These are phyloP conservation scores for Mitragyna speciosa DNA, from an alignment of 257 asterid species.

Conservation along the genomic window DNA sequence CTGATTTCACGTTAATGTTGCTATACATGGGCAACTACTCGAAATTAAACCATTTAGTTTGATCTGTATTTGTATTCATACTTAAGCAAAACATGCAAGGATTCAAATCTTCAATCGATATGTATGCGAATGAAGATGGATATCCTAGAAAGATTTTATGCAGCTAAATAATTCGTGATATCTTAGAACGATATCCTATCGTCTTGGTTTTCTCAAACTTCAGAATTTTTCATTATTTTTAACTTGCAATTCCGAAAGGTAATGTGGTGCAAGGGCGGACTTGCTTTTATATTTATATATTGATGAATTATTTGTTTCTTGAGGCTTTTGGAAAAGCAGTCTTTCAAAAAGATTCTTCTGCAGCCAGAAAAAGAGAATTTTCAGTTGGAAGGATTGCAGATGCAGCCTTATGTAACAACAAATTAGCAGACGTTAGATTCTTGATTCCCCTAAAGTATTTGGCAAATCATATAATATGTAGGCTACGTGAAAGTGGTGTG, in stretches of 20 bases:
- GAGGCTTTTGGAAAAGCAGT: conserved; percentile 18
- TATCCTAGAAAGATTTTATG: background rate
- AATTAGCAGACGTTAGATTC: background rate
- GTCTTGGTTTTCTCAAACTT: background rate
- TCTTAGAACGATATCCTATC: background rate
- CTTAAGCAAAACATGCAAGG: too few species aligned
- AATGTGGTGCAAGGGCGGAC: too few species aligned
- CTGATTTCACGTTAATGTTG: background rate
- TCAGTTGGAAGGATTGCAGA: conserved; percentile 34
- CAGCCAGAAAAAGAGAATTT: conserved; percentile 30
- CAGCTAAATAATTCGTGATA: background rate
- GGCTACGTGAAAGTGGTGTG: too few species aligned
- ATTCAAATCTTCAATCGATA: background rate
- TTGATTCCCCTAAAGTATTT: background rate
- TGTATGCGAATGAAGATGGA: background rate
- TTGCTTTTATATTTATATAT: too few species aligned
- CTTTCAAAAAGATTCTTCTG: conserved; percentile 29
- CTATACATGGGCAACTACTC: too few species aligned
- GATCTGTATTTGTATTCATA: too few species aligned
- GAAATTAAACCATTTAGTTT: too few species aligned
- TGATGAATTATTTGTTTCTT: background rate
- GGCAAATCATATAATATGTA: background rate
- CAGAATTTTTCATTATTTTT: conserved; percentile 1
- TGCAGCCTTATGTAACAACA: conserved; percentile 20
- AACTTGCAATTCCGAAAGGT: too few species aligned